These are phyloP conservation scores for Phytophthora colocasiae DNA, from an alignment of 352 stramenopile genomes.

Conservation along the genomic window DNA sequence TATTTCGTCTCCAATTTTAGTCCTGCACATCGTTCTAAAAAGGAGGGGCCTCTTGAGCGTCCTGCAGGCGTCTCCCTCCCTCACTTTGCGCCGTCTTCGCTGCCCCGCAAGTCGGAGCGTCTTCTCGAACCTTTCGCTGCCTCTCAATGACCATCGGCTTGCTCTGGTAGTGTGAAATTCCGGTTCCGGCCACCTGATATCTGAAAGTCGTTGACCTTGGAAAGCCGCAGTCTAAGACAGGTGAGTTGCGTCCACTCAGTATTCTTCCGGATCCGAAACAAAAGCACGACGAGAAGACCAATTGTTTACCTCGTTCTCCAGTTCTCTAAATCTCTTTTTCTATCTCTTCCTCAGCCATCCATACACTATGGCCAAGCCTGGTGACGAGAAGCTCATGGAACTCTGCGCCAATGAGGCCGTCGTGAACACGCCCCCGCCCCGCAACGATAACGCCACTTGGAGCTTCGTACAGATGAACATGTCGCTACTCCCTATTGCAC, in stretches of 20 bases:
- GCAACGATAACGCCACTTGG: slow-evolving; percentile 52
- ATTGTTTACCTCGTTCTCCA: background rate
- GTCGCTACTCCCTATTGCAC: slow-evolving; percentile 78
- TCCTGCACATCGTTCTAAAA: slow-evolving; percentile 24
- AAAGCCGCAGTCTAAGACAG: slow-evolving; percentile 30
- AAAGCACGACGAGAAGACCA: background rate
- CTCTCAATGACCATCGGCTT: slow-evolving; percentile 18
- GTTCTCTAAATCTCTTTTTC: slow-evolving; percentile 1
- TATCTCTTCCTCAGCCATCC: slow-evolving; percentile 11
- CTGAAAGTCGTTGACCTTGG: slow-evolving; percentile 12
- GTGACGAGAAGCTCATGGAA: slow-evolving; percentile 27
- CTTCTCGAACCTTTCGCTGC: background rate
- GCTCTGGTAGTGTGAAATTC: slow-evolving; percentile 8
- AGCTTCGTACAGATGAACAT: slow-evolving; percentile 91
- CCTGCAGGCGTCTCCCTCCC: background rate
- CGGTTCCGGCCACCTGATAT: slow-evolving; percentile 24
- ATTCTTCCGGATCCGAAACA: slow-evolving; percentile 25
- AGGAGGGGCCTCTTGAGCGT: slow-evolving; percentile 24
- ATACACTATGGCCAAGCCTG: slow-evolving; percentile 14
- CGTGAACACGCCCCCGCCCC: slow-evolving; percentile 5
- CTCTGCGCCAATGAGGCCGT: slow-evolving; percentile 23
- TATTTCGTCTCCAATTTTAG: slow-evolving; percentile 33
- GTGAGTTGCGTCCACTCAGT: slow-evolving; percentile 31
- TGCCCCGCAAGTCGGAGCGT: slow-evolving; percentile 2
- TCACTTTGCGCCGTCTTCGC: slow-evolving; percentile 13